Base-by-base conservation (phyloP, 1,284 basidiomycete species). In the Tylopilus sp. region DNA sequence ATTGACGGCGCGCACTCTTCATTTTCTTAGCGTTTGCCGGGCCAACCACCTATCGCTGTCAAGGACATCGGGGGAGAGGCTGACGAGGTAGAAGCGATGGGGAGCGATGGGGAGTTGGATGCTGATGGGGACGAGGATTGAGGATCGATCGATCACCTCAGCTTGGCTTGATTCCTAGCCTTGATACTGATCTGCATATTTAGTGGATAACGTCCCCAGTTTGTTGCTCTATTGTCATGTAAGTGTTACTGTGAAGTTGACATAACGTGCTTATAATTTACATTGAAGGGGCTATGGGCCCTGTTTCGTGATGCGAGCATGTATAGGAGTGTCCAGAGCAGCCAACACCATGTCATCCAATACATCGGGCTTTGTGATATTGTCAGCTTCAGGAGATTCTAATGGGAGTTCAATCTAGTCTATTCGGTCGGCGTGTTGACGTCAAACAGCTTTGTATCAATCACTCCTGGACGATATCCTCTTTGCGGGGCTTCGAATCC, bases 401-500 rank as follows among this genome's bases (percentile, higher is more conserved):
- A 21, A 25, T 26, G n/a, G 16, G 16, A 16, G 46, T 48, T 46
- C 35, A 45, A 6, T 59, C 57, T 61, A 51, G 31, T 59, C 39
- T 48, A 48, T 44, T 44, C 35, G 42, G 41, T 49, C 30, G n/a
- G 9, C 1, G 44, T 31, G 30, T 16, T 4, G 9, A 15, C n/a
- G 18, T 36, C 9, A n/a, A 9, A 18, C 9, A 31, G 16, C 11
- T 41, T 40, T 38, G 30, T 46, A 49, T 25, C 18, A 25, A 46
- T 55, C 73, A 82, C 66, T 88, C 88, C 64, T 89, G 84, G 45
- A 92, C 82, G 57, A 92, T 91, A 66, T 92, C 89, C 71, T 91
- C 89, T 69, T 92, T 92, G 61, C 87, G 75, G 19, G 89, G 88
- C 67, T 79, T 86, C 41, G 77, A 79, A 60, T 85, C 80, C 42